phyloP scores from a whole-genome alignment of 1,284 basidiomycete species.

The Taiwanofungus camphoratus region DNA sequence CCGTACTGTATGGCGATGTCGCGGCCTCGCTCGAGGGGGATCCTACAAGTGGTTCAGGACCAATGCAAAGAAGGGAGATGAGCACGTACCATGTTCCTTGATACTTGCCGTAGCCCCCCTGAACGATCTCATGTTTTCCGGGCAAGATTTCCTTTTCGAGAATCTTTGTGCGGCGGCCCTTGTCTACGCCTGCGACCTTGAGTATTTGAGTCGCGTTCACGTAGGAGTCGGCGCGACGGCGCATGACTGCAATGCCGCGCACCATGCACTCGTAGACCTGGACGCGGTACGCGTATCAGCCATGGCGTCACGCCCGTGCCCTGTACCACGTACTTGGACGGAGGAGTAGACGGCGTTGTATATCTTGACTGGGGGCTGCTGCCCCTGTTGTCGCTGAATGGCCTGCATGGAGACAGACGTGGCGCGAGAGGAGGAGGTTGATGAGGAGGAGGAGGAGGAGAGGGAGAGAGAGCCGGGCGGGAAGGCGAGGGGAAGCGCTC shows the following conservation, averaged over 20 bases:
- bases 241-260: conserved; percentile 97
- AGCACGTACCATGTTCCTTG: conserved; percentile 90
- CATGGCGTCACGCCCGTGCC: conserved; percentile 12
- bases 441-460: conserved; percentile 6
- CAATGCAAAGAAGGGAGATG: conserved; percentile 4
- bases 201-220: conserved; percentile 99
- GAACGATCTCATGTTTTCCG: conserved; percentile 97
- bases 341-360: conserved; percentile 88
- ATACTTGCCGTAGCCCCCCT: conserved; percentile 99
- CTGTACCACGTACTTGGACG: conserved; percentile 58
- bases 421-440: conserved; percentile 8
- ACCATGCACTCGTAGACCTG: conserved; percentile 97
- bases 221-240: conserved; percentile 88
- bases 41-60: conserved; percentile 46
- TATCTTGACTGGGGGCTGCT: conserved; percentile 69
- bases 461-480: conserved; percentile 9
- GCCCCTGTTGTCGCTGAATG: conserved; percentile 27
- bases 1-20: conserved; percentile 90
- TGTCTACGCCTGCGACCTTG: conserved; percentile 98
- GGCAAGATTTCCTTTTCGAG: conserved; percentile 96
- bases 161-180: conserved; percentile 94
- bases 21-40: conserved; percentile 85
- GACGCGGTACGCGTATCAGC: conserved; percentile 30
- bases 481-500: conserved; percentile 16
- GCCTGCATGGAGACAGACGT: too few species aligned